These are phyloP conservation scores for Dichotomocladium elegans DNA, from an alignment of 371 early-diverging fungal genomes.

Conservation along the genomic window DNA sequence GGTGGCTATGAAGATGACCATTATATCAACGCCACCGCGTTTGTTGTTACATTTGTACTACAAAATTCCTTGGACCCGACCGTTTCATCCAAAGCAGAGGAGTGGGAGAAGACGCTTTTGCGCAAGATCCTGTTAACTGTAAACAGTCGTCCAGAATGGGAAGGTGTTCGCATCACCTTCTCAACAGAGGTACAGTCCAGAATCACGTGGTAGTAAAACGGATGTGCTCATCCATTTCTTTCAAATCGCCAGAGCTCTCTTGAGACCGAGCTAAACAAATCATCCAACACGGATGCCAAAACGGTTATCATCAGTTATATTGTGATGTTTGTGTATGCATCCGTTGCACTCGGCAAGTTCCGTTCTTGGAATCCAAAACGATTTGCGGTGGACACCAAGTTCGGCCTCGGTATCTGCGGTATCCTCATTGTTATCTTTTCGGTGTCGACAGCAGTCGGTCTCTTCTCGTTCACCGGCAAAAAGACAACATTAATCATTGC, in stretches of 20 bases:
- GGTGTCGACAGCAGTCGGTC: slow-evolving; percentile 64
- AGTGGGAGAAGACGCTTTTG: slow-evolving; percentile 62
- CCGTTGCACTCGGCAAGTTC: slow-evolving; percentile 60
- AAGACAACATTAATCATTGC: slow-evolving; percentile 75
- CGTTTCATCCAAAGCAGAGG: slow-evolving; percentile 40
- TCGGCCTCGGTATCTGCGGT: slow-evolving; percentile 63
- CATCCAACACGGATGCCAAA: slow-evolving; percentile 61
- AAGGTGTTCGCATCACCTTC: slow-evolving; percentile 55
- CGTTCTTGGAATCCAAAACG: slow-evolving; percentile 44
- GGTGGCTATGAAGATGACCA: slow-evolving; percentile 56
- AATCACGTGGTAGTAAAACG: background rate
- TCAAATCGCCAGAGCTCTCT: slow-evolving; percentile 46
- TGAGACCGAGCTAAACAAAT: slow-evolving; percentile 66
- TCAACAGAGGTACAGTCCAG: slow-evolving; percentile 58
- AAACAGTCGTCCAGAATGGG: slow-evolving; percentile 42
- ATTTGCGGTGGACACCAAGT: slow-evolving; percentile 65
- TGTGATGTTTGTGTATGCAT: slow-evolving; percentile 75
- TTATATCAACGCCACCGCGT: slow-evolving; percentile 48
- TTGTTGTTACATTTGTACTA: slow-evolving; percentile 67
- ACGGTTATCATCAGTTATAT: slow-evolving; percentile 66
- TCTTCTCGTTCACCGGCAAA: slow-evolving; percentile 63
- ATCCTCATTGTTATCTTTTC: slow-evolving; percentile 71
- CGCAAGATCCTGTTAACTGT: slow-evolving; percentile 34
- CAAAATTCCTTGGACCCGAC: slow-evolving; percentile 52
- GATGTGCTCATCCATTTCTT: too few relatives aligned